Base-by-base conservation (phyloP, 108 stramenopile species). In the Fragilaria crotonensis region DNA sequence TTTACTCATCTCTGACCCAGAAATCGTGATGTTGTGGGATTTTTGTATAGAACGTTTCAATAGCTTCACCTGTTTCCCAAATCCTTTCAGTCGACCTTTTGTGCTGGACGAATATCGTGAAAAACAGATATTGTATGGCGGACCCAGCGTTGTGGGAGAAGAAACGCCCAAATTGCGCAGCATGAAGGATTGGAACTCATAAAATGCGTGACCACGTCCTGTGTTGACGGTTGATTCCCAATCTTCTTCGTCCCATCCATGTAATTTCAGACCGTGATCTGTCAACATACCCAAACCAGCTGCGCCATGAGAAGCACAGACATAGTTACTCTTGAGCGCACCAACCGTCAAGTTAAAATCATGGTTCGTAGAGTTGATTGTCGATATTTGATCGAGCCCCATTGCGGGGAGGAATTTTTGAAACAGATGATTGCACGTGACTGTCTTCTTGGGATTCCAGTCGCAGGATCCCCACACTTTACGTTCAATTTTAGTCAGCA, bases 161-260 rank as follows among this genome's bases (percentile, higher is more conserved):
- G 36, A 14, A 41, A 41, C 14, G 7, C 14, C 14, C 36, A 41
- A 41, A 41, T 41, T 41, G 7, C 14, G 36, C 63, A 83, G 23
- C 73, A 79, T 71, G 36, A 59, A 83, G 48, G 74, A 67, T 27
- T 78, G 75, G 65, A 83, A 83, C 22, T 72, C 68, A 50, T 69
- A 71, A 36, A 83, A 30, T 56, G 60, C 41, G 0, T 64, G 71
- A 49, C 82, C 82, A 33, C 78, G 63, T 55, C 82, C 82, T 28
- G 62, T 41, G 54, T 79, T 83, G 47, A 75, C 71, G 3, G 76
- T 74, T 20, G 55, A 33, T 54, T 67, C 30, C 52, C 73, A 83
- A 50, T 83, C 81, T 18, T 57, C 36, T 21, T 63, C 50, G 5
- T 72, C 64, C 77, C 79, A 78, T 33, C 83, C 83, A 64, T 84